Evolutionary conservation across 2,329 filamentous ascomycete species (phyloP).

Genomic region (Ceratocystis smalleyi): DNA sequence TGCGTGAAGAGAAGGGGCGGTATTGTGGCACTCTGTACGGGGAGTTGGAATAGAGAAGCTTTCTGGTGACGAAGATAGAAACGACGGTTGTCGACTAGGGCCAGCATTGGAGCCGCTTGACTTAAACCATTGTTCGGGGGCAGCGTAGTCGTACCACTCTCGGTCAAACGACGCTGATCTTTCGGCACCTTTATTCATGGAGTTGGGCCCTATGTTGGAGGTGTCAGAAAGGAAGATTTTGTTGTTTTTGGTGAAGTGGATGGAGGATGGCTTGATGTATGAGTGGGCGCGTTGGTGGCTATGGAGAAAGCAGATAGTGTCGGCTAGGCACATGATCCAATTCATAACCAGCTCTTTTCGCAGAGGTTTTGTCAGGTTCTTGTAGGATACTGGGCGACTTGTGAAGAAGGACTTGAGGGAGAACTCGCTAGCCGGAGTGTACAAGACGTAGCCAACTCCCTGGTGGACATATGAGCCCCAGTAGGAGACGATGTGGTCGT

Average conservation of each 20-base stretch:
- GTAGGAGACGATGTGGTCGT: conserved; percentile 54
- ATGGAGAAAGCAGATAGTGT: conserved; percentile 54
- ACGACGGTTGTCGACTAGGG: conserved; percentile 20
- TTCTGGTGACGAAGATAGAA: conserved; percentile 26
- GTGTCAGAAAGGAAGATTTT: conserved; percentile 54
- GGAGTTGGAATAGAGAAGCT: conserved; percentile 25
- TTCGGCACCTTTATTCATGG: conserved; percentile 28
- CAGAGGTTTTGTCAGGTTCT: conserved; percentile 44
- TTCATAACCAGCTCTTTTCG: conserved; percentile 47
- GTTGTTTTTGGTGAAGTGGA: conserved; percentile 50
- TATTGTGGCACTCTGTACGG: conserved; percentile 17
- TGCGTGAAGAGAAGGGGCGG: conserved; percentile 25
- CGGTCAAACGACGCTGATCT: conserved; percentile 41
- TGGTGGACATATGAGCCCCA: conserved; percentile 56
- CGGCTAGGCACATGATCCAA: conserved; percentile 59
- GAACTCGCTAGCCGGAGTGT: conserved; percentile 50
- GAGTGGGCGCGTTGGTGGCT: conserved; percentile 47
- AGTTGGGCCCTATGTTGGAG: conserved; percentile 32
- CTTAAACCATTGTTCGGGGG: conserved; percentile 48
- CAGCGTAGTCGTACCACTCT: conserved; percentile 57
- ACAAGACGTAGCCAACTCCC: conserved; percentile 47
- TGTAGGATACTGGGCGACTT: conserved; percentile 45
- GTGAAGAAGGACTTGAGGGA: conserved; percentile 53
- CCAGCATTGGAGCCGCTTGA: conserved; percentile 26
- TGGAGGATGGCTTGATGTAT: conserved; percentile 54